Evolutionary conservation across 2,329 filamentous ascomycete genomes (phyloP).

Genomic region (Alternaria sp.): DNA sequence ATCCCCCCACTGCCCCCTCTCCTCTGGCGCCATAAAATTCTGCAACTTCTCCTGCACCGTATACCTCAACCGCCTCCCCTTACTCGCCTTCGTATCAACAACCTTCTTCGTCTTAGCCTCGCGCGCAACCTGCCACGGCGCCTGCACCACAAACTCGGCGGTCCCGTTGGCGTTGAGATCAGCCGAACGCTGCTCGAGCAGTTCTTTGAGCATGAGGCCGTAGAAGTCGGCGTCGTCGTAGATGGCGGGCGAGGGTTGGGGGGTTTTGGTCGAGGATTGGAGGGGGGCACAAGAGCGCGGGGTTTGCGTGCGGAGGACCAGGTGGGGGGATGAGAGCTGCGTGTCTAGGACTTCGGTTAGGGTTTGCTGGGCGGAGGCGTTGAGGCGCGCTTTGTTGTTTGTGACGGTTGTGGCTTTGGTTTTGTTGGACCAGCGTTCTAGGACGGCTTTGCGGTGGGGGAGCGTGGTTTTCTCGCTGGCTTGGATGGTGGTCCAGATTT

Average conservation of each 20-base stretch:
- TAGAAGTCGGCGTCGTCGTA: constrained; percentile 98
- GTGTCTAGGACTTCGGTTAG: constrained; percentile 72
- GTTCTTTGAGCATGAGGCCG: constrained; percentile 86
- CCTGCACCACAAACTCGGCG: constrained; percentile 56
- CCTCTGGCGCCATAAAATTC: constrained; percentile 96
- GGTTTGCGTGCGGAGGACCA: constrained; percentile 71
- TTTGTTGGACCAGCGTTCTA: constrained; percentile 92
- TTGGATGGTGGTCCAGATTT: constrained; percentile 76
- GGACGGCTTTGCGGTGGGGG: constrained; percentile 69
- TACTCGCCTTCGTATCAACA: constrained; percentile 93
- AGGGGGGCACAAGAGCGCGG: constrained; percentile 78
- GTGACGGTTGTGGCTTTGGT: constrained; percentile 68
- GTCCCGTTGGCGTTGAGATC: constrained; percentile 57
- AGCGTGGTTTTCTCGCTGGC: constrained; percentile 66
- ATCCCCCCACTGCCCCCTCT: constrained; percentile 79
- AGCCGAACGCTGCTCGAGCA: constrained; percentile 85
- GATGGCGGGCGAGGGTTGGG: constrained; percentile 55
- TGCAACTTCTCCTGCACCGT: constrained; percentile 96
- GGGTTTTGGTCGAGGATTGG: constrained; percentile 58
- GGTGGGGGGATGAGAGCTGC: constrained; percentile 71
- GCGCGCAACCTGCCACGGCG: constrained; percentile 68
- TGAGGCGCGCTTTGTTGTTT: constrained; percentile 61
- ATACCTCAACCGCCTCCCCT: constrained; percentile 91
- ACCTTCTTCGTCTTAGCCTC: constrained; percentile 84
- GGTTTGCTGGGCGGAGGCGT: constrained; percentile 64